These are phyloP conservation scores for Raffaelea arxii DNA, from an alignment of 2,329 filamentous ascomycete genomes.

Conservation along the genomic window DNA sequence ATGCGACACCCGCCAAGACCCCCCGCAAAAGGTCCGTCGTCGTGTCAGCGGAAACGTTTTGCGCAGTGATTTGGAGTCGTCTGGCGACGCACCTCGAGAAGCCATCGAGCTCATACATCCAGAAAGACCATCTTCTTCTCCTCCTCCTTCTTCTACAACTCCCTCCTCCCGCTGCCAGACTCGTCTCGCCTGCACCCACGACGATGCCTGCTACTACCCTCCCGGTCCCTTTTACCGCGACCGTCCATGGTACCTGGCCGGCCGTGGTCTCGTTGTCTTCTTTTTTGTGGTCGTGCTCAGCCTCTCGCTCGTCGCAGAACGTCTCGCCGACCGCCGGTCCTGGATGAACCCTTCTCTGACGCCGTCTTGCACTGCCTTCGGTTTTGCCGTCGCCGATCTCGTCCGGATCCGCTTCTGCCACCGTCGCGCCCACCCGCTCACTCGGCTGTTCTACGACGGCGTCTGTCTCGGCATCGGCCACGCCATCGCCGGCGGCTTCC, in stretches of 20 bases:
- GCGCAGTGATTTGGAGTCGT: no score
- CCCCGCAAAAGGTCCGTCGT: no score
- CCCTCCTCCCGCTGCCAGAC: no score
- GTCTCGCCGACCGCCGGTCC: background rate
- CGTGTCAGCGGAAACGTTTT: no score
- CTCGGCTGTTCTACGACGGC: constrained; percentile 5
- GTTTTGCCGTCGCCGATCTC: background rate
- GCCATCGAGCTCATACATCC: no score
- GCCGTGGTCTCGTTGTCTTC: background rate
- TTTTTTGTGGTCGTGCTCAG: background rate
- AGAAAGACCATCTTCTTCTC: no score
- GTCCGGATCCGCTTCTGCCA: background rate
- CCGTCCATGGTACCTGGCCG: background rate
- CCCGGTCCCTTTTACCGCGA: no score
- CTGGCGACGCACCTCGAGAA: no score
- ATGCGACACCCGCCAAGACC: no score
- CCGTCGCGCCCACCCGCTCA: background rate
- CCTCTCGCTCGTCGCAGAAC: background rate
- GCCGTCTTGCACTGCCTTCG: background rate
- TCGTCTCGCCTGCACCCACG: no score
- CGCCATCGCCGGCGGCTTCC: constrained; percentile 3
- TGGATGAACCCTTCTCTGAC: constrained; percentile 3
- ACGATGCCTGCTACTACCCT: no score
- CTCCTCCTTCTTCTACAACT: no score
- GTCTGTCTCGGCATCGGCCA: background rate